These are phyloP conservation scores for Metschnikowia corniflorae DNA, from an alignment of 805 yeast species.

Conservation along the genomic window DNA sequence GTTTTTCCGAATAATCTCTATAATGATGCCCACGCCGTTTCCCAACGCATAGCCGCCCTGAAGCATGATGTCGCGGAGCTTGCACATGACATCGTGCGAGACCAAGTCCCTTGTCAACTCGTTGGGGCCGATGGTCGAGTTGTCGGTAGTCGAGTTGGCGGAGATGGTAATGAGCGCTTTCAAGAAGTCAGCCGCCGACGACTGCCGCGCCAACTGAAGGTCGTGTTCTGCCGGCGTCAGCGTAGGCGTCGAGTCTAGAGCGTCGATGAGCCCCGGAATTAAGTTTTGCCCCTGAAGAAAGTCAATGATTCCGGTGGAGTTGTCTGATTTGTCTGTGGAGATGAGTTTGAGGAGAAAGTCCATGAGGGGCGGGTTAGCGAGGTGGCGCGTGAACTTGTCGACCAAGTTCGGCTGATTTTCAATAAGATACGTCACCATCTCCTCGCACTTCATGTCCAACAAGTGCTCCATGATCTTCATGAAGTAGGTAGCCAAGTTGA, in stretches of 20 bases:
- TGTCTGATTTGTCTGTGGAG: slow-evolving; percentile 46
- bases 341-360: slow-evolving; percentile 42
- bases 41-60: slow-evolving; percentile 46
- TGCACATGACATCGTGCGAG: slow-evolving; percentile 32
- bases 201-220: slow-evolving; percentile 28
- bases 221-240: slow-evolving; percentile 18
- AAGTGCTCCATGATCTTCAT: slow-evolving; percentile 35
- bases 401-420: slow-evolving; percentile 42
- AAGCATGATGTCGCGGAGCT: slow-evolving; percentile 38
- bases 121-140: slow-evolving; percentile 45
- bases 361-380: slow-evolving; percentile 46
- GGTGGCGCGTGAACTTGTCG: slow-evolving; percentile 40
- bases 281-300: slow-evolving; percentile 40
- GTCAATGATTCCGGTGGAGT: slow-evolving; percentile 44
- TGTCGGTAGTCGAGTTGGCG: slow-evolving; percentile 45
- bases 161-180: slow-evolving; percentile 45
- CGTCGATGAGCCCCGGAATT: slow-evolving; percentile 32
- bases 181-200: slow-evolving; percentile 43
- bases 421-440: slow-evolving; percentile 42
- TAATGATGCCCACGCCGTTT: slow-evolving; percentile 47
- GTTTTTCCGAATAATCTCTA: slow-evolving; percentile 44
- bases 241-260: slow-evolving; percentile 27
- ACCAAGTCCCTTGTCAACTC: slow-evolving; percentile 45
- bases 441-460: slow-evolving; percentile 47
- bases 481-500: slow-evolving; percentile 79